phyloP scores from a whole-genome alignment of 495 filamentous ascomycete species.

The Penicillium paradoxum region DNA sequence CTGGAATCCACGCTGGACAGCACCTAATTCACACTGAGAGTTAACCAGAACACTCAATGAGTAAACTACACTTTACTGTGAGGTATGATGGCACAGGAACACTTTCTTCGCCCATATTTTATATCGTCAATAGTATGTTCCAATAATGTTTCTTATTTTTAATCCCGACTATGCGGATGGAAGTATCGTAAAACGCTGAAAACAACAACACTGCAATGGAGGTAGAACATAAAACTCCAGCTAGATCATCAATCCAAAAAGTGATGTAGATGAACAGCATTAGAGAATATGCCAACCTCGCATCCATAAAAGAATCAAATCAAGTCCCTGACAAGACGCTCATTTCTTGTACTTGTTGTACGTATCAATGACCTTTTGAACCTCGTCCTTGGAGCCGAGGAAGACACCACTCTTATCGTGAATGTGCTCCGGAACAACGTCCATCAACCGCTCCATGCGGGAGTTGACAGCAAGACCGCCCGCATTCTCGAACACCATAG shows the following conservation, averaged over 20 bases:
- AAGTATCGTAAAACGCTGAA: slow-evolving; percentile 8
- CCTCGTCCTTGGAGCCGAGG: slow-evolving; percentile 89
- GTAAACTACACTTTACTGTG: too few relatives aligned
- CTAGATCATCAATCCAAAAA: not conserved
- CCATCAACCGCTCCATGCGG: slow-evolving; percentile 82
- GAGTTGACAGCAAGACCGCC: slow-evolving; percentile 89
- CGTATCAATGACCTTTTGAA: slow-evolving; percentile 83
- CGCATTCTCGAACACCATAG: slow-evolving; percentile 98
- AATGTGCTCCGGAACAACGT: slow-evolving; percentile 86
- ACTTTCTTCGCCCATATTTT: too few relatives aligned
- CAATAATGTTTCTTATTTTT: not conserved
- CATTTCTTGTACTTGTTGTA: slow-evolving; percentile 45
- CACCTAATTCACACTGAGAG: too few relatives aligned
- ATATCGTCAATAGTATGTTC: not conserved
- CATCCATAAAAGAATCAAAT: not conserved
- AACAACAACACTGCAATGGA: not conserved
- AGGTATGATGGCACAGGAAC: too few relatives aligned
- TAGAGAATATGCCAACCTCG: not conserved
- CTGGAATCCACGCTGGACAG: too few relatives aligned
- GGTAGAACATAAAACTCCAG: not conserved
- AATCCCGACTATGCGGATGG: not conserved
- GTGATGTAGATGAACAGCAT: not conserved
- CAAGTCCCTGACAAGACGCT: not conserved
- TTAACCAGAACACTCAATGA: too few relatives aligned
- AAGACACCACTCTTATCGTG: slow-evolving; percentile 96